Base-by-base conservation (phyloP, 805 yeast species). In the Candida namnaoensis region DNA sequence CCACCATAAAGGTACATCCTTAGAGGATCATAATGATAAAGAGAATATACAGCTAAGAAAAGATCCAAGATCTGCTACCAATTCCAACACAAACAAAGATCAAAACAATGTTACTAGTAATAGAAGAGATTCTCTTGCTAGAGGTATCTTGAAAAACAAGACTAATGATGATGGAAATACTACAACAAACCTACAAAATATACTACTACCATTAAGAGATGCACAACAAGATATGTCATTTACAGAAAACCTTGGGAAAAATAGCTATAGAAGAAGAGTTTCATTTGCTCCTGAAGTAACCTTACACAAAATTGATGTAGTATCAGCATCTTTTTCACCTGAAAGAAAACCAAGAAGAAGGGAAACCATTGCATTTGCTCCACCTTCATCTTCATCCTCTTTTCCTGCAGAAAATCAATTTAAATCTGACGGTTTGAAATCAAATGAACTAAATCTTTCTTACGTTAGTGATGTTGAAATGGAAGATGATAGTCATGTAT, bases 241-340 rank as follows among this genome's bases (percentile, higher is more conserved):
- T 37, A 12, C 15, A 41, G 2, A 40, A 35, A 4, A 28, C 51
- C 5, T 39, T 40, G 25, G 46, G 2, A 47, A 50, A 38, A 44
- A 45, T 7, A 43, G 48, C 30, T 49, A 50, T 36, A 49, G 50
- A 41, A 43, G 60, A 41, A 47, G 60, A 19, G 60, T 56, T 2
- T 56, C 60, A 1, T 56, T 56, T 37, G 58, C 58, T 11, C 60
- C 59, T 32, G 58, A 56, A 24, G 60, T 53, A 3, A 54, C 60
- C 2, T 38, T 56, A n/a, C 60, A 54, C 45, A 56, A 53, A 36
- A 47, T 54, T 30, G 56, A 53, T 11, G 41, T 49, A 25, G 42
- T 48, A 9, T 50, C 54, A 3, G 46, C 40, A 28, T 27, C 39
- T 9, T 37, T 25, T 4, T 42, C 45, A 2, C 49, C 50, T 5